Evolutionary conservation across 257 asterid species (phyloP), one percentile per base, ranked within the genome.

Genomic region (Solanum piurae): DNA sequence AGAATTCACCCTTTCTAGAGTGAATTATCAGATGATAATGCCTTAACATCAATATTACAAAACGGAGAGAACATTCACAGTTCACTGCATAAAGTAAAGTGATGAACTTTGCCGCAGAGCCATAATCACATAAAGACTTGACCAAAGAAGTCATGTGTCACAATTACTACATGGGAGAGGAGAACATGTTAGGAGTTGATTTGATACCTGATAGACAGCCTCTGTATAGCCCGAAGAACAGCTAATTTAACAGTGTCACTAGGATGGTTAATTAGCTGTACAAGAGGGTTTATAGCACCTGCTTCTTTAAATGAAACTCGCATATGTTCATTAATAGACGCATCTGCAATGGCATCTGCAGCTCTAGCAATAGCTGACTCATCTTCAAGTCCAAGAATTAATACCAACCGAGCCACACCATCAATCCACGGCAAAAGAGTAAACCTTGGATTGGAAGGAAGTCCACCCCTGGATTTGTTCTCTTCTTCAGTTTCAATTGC

Each of bases 311-410:
- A 95, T 11, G 95, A 93, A 72, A 89, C 44, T 31, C 96, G 95
- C 96, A 96, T 94, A 72, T 89, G 93, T 87, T 95, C 98, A 12
- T 93, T 95, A 88, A 95, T 88, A 46, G 95, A 94, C 73, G 94
- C 94, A 91, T 93, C 98, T 74, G 98, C 98, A 90, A 96, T 93
- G 7, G 95, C 89, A 85, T 89, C 94, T 33, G 99, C 98, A 86
- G 98, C 98, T 91, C 93, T 90, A 37, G 96, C 91, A 90, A 94
- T 86, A 86, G 98, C 98, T 3, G 91, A 90, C 87, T 95, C 98
- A 40, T 95, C 98, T 88, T 95, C 95, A 89, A 96, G 98, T 74
- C 93, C 96, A n/a, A 95, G 95, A 91, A 96, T 94, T 85, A 96
- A 91, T 90, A 94, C 99, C 93, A 95, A 89, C 40, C 98, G 93